Percentiles rank a stretch among this genome's conserved stretches.
These are phyloP conservation scores for Trichoderma lentiforme DNA, from an alignment of 2,329 filamentous ascomycete genomes.

Conservation along the genomic window DNA sequence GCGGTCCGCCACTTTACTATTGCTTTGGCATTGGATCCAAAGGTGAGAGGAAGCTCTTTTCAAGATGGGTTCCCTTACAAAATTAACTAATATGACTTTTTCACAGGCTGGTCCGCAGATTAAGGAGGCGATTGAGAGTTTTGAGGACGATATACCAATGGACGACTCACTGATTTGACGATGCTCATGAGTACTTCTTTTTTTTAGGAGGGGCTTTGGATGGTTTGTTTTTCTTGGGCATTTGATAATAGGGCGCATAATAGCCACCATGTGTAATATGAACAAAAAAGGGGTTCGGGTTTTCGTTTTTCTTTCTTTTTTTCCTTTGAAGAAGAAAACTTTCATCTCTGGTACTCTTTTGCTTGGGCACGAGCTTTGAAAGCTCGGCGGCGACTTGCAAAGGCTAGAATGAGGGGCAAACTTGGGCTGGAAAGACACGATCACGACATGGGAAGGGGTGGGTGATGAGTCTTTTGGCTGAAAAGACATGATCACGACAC, in stretches of 20 bases:
- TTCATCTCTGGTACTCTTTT: not conserved
- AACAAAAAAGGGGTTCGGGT: not conserved
- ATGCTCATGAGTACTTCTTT: conserved; percentile 32
- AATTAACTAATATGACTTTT: not conserved
- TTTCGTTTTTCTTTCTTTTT: not conserved
- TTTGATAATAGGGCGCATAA: conserved; percentile 1
- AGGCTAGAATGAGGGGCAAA: not conserved
- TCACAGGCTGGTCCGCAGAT: conserved; percentile 82
- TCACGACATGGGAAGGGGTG: not conserved
- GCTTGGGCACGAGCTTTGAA: conserved; percentile 4
- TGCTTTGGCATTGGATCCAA: conserved; percentile 91
- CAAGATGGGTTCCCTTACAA: not conserved
- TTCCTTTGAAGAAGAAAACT: not conserved
- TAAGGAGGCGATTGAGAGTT: conserved; percentile 91
- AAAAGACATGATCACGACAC: not conserved
- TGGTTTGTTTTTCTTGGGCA: not conserved
- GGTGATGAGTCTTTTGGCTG: conserved; percentile 1
- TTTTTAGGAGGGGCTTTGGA: not conserved
- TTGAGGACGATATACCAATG: conserved; percentile 76
- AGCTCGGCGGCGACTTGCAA: not conserved
- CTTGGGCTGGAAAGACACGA: not conserved
- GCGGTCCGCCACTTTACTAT: conserved; percentile 95
- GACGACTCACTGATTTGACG: conserved; percentile 62
- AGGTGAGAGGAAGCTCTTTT: conserved; percentile 57
- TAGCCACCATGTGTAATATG: conserved; percentile 7